Conservation (phyloP, 345 rosid species). For the Moricandia moricandioides region DNA sequence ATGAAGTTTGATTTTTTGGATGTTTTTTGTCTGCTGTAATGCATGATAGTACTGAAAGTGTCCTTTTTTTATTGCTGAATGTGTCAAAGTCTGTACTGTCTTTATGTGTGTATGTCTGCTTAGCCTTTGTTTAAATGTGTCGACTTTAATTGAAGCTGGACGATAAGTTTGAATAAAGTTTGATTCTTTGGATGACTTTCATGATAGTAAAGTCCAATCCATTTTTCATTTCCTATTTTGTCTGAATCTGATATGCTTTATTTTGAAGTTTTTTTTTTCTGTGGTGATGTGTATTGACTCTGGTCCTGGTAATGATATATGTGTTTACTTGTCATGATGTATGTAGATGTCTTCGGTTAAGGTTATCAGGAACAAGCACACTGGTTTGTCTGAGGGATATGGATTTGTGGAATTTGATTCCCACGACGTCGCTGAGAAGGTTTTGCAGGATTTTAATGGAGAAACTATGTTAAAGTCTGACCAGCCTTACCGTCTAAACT, state of each 20-base stretch:
- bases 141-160: neutral
- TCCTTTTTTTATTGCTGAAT: neutral
- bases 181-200: neutral
- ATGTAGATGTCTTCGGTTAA: slow-evolving; percentile 75
- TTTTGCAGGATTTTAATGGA: slow-evolving; percentile 63
- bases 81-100: neutral
- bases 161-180: neutral
- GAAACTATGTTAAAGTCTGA: slow-evolving; percentile 73
- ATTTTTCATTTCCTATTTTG: neutral
- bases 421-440: slow-evolving; percentile 85
- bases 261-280: no score
- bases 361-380: slow-evolving; percentile 90
- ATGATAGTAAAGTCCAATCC: no score
- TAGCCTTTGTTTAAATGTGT: neutral
- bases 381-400: slow-evolving; percentile 82
- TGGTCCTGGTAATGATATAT: neutral
- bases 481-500: slow-evolving; percentile 86
- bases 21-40: neutral
- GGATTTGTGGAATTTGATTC: slow-evolving; percentile 89
- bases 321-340: neutral
- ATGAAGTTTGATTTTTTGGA: neutral
- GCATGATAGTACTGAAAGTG: neutral
- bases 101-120: neutral
- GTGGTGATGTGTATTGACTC: neutral
- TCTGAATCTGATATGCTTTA: neutral